These are phyloP conservation scores for Didymella pinodella DNA, from an alignment of 2,329 filamentous ascomycete species.

Conservation along the genomic window DNA sequence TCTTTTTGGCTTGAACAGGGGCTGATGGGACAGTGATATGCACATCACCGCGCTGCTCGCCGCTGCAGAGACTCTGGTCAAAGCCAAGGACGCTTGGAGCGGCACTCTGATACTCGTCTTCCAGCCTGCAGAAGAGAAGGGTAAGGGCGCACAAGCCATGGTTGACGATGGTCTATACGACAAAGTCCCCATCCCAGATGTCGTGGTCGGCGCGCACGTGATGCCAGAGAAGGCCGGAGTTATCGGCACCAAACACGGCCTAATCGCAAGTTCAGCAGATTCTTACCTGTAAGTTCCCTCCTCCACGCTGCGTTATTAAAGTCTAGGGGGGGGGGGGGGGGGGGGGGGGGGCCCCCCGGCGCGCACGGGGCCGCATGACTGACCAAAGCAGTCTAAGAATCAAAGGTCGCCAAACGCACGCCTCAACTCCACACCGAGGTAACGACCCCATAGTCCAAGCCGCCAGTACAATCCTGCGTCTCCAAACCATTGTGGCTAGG, in stretches of 20 bases:
- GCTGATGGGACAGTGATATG: conserved; percentile 55
- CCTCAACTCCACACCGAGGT: conserved; percentile 62
- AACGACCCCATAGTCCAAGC: conserved; percentile 66
- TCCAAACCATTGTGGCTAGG: conserved; percentile 67
- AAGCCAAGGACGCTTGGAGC: conserved; percentile 59
- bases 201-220: conserved; percentile 66
- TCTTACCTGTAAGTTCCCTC: conserved; percentile 37
- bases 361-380: neutral
- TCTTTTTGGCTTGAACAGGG: neutral
- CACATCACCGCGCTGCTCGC: conserved; percentile 68
- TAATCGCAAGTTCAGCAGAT: conserved; percentile 55
- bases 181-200: conserved; percentile 63
- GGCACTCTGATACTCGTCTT: conserved; percentile 71
- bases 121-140: conserved; percentile 73
- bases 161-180: conserved; percentile 66
- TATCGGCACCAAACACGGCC: conserved; percentile 53
- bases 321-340: too few relatives aligned
- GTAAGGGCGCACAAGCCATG: conserved; percentile 69
- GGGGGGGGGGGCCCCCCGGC: too few relatives aligned
- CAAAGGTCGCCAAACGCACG: conserved; percentile 67
- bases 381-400: conserved; percentile 59
- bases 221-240: conserved; percentile 55
- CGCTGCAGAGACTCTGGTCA: conserved; percentile 60
- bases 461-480: conserved; percentile 61
- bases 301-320: too few relatives aligned